Conservation (phyloP, 331 rosid genomes). For the Cydonia oblonga region DNA sequence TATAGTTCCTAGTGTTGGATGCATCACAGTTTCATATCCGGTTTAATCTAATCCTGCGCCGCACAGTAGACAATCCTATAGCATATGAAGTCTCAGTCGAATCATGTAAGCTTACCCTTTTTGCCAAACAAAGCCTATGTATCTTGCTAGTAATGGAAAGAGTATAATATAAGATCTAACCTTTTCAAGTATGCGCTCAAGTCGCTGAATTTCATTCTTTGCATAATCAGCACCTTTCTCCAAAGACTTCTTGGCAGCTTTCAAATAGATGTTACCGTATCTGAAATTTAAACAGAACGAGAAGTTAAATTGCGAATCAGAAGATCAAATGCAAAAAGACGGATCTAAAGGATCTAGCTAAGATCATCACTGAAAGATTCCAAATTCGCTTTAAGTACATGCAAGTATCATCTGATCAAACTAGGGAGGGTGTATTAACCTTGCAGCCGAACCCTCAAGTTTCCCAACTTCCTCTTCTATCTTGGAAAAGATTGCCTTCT, state of each 20-base stretch:
- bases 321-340: neutral
- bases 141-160: neutral
- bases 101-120: neutral
- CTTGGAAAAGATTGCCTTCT: constrained; percentile 37
- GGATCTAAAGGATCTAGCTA: neutral
- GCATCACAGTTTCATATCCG: neutral
- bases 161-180: constrained; percentile 5
- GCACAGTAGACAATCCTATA: neutral
- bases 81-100: neutral
- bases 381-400: neutral
- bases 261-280: constrained; percentile 54
- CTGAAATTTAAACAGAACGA: constrained; percentile 19
- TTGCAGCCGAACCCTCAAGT: constrained; percentile 58
- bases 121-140: neutral
- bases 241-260: constrained; percentile 51
- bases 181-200: constrained; percentile 71
- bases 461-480: constrained; percentile 64
- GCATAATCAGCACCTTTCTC: constrained; percentile 67
- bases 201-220: constrained; percentile 58
- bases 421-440: constrained; percentile 22
- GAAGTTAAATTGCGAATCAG: neutral
- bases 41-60: neutral
- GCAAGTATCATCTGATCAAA: neutral
- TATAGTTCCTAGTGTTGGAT: neutral
- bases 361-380: neutral